Percentiles rank a stretch among this genome's conserved stretches.
These are phyloP conservation scores for Lojkania enalia DNA, from an alignment of 2,329 filamentous ascomycete species.

Conservation along the genomic window DNA sequence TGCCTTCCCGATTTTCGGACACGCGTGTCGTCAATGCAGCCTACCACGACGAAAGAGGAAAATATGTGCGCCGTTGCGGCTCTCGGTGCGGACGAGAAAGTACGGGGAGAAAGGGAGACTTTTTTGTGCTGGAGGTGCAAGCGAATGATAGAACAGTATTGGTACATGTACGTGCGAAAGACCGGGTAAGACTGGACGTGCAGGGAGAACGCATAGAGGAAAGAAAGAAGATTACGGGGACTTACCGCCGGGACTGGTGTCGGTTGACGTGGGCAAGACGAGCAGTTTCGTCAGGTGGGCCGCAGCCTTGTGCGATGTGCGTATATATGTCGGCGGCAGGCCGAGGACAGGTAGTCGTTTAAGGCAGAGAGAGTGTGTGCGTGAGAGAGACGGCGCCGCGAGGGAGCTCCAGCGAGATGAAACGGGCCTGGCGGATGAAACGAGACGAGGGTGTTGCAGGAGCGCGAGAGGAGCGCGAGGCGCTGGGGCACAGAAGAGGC, in stretches of 20 bases:
- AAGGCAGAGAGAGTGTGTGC: neutral
- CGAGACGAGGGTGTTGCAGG: slow-evolving; percentile 12
- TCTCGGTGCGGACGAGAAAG: neutral
- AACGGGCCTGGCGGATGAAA: slow-evolving; percentile 26
- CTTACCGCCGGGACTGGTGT: too few species aligned
- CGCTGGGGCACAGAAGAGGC: slow-evolving; percentile 10
- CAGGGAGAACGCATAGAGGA: too few species aligned
- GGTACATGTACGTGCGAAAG: too few species aligned
- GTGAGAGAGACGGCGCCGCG: too few species aligned
- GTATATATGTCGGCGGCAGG: neutral
- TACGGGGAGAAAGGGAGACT: too few species aligned
- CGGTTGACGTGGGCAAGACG: neutral
- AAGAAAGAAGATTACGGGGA: neutral
- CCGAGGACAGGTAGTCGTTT: slow-evolving; percentile 5
- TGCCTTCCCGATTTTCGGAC: neutral
- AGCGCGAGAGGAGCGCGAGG: slow-evolving; percentile 6
- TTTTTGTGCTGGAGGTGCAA: too few species aligned
- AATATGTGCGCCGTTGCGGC: neutral
- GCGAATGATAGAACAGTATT: too few species aligned
- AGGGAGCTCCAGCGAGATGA: slow-evolving; percentile 23
- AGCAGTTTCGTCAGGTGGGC: too few species aligned
- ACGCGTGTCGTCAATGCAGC: neutral
- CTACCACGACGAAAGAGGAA: neutral
- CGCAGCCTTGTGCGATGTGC: neutral
- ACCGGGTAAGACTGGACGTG: too few species aligned